phyloP scores from a whole-genome alignment of 768 basidiomycete genomes.

The Leccinum longicurvipes region DNA sequence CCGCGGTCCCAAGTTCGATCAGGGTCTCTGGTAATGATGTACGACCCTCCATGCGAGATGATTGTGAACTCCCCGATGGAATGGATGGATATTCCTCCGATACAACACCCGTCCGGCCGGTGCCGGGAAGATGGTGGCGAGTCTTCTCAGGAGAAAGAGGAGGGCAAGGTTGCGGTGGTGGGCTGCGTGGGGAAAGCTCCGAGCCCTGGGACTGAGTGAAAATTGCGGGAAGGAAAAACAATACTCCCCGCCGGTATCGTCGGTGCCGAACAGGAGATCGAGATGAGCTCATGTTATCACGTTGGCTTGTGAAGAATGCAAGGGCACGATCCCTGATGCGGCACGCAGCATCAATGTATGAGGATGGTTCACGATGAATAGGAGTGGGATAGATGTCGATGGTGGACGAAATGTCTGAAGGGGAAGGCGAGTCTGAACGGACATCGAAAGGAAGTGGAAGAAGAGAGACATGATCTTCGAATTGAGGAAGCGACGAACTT shows the following conservation, averaged over 20 bases:
- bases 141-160: conserved; percentile 45
- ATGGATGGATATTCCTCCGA: conserved; percentile 21
- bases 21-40: conserved; percentile 27
- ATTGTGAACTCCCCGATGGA: conserved; percentile 30
- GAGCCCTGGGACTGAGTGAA: conserved; percentile 48
- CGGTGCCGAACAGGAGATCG: conserved; percentile 49
- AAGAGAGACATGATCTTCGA: conserved; percentile 49
- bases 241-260: conserved; percentile 53
- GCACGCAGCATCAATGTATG: conserved; percentile 51
- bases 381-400: conserved; percentile 41
- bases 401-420: conserved; percentile 45
- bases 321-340: conserved; percentile 54
- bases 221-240: conserved; percentile 82
- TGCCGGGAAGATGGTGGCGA: conserved; percentile 35
- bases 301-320: conserved; percentile 43
- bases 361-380: conserved; percentile 35
- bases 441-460: conserved; percentile 64
- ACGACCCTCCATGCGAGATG: conserved; percentile 27
- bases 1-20: conserved; percentile 25
- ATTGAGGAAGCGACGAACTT: conserved; percentile 44
- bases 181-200: conserved; percentile 31
- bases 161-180: conserved; percentile 27
- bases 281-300: conserved; percentile 34
- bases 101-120: conserved; percentile 30
- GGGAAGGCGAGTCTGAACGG: conserved; percentile 53